Base-by-base conservation (phyloP, 2,329 filamentous ascomycete genomes). In the Shiraia sp. region DNA sequence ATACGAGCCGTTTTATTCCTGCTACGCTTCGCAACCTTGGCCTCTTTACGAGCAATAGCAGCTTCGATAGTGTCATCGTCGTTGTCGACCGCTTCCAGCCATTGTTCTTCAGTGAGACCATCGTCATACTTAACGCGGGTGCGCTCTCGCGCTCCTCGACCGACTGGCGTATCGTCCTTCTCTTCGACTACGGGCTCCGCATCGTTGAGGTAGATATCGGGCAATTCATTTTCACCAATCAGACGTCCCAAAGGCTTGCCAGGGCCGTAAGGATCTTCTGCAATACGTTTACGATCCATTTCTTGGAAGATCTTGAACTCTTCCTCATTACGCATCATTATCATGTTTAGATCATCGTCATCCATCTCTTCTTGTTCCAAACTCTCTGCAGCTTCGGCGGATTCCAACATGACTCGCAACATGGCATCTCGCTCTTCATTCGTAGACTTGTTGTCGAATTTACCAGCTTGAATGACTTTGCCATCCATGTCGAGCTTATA, bases 401-500 rank as follows among this genome's bases (percentile, higher is more conserved):
- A 87, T 69, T 99, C 93, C 47, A 99, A 78, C 63, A 99, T 83
- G 34, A 95, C 95, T 61, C 93, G 85, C 57, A 99, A 77, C 82
- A 99, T 92, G 30, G 93, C 92, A 64, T 99, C 93, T 78, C 93
- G 89, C 72, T 99, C 93, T 40, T 95, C 95, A 68, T 96, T 93
- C 0, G 93, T 97, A 1, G 93, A 99, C 67, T 97, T 99, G 76
- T 99, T 97, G 60, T 99, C 93, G 75, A 99, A 99, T 67, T 95
- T 95, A 83, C 93, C 93, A 45, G 93, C 93, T 69, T 99, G 93
- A 58, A 99, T 99, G 66, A 99, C 91, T 72, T 99, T 99, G 75
- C 93, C 92, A 65, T 99, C 93, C 87, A 99, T 96, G 70, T 97
- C 92, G 53, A 99, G 81, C 80, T 99, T 99, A 81, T 87, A 99